These are phyloP conservation scores for Solanum pinnatisectum DNA, from an alignment of 257 asterid species.

Conservation along the genomic window DNA sequence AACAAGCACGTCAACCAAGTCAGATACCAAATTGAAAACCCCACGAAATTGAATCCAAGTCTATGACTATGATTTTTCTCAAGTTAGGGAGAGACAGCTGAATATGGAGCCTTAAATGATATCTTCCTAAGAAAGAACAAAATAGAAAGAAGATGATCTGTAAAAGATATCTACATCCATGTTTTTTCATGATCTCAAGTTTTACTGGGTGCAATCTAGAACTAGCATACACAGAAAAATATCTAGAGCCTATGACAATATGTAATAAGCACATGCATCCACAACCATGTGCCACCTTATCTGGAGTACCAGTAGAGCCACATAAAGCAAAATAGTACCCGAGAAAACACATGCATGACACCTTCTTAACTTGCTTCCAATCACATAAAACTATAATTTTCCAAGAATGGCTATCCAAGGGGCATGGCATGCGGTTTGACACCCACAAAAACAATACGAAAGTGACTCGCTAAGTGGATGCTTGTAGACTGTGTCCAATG, in stretches of 20 bases:
- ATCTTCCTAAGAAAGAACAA: background rate
- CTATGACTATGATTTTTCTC: background rate
- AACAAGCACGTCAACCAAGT: background rate
- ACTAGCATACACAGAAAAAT: background rate
- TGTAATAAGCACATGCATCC: background rate
- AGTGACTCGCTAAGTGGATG: background rate
- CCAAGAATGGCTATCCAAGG: background rate
- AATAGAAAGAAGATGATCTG: background rate
- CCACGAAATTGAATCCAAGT: background rate
- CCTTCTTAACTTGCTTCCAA: background rate
- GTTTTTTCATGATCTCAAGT: background rate
- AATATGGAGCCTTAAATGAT: background rate
- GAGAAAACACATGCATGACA: background rate
- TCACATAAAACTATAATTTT: background rate
- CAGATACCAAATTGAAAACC: background rate
- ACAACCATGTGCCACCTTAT: background rate
- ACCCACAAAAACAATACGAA: background rate
- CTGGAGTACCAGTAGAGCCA: background rate
- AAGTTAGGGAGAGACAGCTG: background rate
- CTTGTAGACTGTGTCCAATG: background rate
- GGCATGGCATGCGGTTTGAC: background rate
- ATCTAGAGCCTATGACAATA: background rate
- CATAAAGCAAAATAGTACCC: background rate
- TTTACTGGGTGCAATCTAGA: background rate
- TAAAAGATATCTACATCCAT: background rate